Conservation (phyloP, 805 yeast genomes). For the Debaryomyces hansenii region DNA sequence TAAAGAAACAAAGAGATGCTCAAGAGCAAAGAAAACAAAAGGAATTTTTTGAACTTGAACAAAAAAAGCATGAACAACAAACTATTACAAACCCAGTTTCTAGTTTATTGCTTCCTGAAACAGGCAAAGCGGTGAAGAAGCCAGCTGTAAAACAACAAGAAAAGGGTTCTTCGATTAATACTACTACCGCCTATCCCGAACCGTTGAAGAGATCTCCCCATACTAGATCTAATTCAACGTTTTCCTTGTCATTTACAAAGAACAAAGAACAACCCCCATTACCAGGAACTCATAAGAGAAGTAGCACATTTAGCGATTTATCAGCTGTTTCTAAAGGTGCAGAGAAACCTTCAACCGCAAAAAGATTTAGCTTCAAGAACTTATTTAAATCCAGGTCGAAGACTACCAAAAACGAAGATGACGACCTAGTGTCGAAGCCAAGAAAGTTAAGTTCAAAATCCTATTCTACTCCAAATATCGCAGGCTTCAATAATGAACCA, state of each 20-base stretch:
- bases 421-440: constrained; percentile 6
- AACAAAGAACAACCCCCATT: constrained; percentile 8
- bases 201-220: constrained; percentile 15
- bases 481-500: constrained; percentile 5
- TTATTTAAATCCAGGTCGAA: constrained; percentile 39
- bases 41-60: background rate
- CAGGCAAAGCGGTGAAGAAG: background rate
- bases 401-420: constrained; percentile 17
- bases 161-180: background rate
- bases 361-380: constrained; percentile 38
- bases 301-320: constrained; percentile 14
- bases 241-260: constrained; percentile 10
- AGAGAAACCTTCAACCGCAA: constrained; percentile 1
- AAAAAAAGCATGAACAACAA: background rate
- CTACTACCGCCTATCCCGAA: background rate
- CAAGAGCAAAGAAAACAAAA: background rate
- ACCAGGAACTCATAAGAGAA: constrained; percentile 12
- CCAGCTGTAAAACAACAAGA: background rate
- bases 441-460: constrained; percentile 24
- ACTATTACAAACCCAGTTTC: background rate
- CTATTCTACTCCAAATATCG: constrained; percentile 30
- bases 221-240: constrained; percentile 20
- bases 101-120: background rate
- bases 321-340: constrained; percentile 2
- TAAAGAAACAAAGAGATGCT: background rate